Conservation (phyloP, 176 grass and related monocot species). For the Oropetium thomaeum region DNA sequence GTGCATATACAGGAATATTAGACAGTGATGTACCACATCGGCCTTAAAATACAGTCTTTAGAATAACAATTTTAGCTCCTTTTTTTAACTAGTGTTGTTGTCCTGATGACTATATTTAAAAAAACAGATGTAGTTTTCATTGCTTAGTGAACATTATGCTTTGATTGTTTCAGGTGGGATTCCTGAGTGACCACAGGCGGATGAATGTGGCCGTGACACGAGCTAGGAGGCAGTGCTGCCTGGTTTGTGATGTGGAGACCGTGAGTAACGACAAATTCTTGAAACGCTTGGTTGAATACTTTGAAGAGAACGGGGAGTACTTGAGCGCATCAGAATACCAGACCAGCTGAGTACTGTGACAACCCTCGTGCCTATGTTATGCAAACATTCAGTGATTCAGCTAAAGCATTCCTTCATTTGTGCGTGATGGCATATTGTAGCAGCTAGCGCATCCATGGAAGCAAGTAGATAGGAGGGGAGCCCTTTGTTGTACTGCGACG, state of each 20-base stretch:
- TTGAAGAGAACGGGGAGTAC: constrained; percentile 83
- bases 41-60: too few species aligned
- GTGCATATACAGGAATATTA: background rate
- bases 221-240: constrained; percentile 82
- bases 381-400: background rate
- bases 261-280: constrained; percentile 73
- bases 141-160: background rate
- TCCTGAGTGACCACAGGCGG: constrained; percentile 85
- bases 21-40: background rate
- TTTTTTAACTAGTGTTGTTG: too few species aligned
- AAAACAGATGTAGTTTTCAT: too few species aligned
- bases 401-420: background rate
- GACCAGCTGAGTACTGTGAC: background rate
- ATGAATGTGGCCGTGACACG: constrained; percentile 98
- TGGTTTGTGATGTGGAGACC: constrained; percentile 85
- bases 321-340: constrained; percentile 76
- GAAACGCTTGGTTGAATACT: constrained; percentile 88
- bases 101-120: too few species aligned
- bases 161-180: constrained; percentile 61
- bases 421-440: background rate
- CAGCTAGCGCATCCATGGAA: background rate
- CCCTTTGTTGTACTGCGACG: too few species aligned
- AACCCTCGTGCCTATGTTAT: background rate
- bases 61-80: too few species aligned
- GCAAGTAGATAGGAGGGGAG: too few species aligned